Evolutionary conservation across 2,329 filamentous ascomycete species (phyloP), one percentile per base, ranked within the genome.

Genomic region (Aspergillus fijiensis): DNA sequence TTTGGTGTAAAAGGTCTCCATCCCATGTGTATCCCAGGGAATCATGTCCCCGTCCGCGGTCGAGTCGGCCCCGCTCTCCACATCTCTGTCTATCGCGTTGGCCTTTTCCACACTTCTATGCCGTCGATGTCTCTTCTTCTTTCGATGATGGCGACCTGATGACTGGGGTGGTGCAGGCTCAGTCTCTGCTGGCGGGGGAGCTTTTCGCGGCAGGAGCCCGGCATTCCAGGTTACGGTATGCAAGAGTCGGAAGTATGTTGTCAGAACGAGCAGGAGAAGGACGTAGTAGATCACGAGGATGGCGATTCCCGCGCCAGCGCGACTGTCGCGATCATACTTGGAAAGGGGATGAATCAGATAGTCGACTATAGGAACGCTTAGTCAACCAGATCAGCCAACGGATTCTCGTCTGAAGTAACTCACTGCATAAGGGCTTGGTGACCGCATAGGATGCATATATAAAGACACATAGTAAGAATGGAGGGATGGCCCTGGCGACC

Each of bases 1-100:
- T 72, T 89, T 91, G 63, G 84, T 88, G 71, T 95, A 96, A 72
- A 96, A 96, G 4, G 81, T 76, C 67, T 93, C 89, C 54, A 93
- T 80, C 0, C 89, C 88, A 11, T 87, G 85, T 55, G 85, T 85
- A 64, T 90, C 85, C n/a, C 84, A 81, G 59, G 72, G 69, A 35
- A 65, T 70, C 29, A 68, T 65, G 31, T 59, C 67, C 12, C 58
- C 69, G 49, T 67, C 70, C 6, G 66, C 63, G 51, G 67, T 65
- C 58, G 62, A 62, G 50, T 66, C 63, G 21, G 63, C 53, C 5
- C 69, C 71, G 11, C 64, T 66, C 48, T 76, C 73, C 16, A 73
- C 57, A 35, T 75, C 74, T n/a, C 55, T 49, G 2, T 68, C 66
- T 12, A 60, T 31, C 21, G 55, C 57, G 31, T 63, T 53, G 4